Evolutionary conservation across 148 eudicot species (phyloP).

Genomic region (Fallopia convolvulus): DNA sequence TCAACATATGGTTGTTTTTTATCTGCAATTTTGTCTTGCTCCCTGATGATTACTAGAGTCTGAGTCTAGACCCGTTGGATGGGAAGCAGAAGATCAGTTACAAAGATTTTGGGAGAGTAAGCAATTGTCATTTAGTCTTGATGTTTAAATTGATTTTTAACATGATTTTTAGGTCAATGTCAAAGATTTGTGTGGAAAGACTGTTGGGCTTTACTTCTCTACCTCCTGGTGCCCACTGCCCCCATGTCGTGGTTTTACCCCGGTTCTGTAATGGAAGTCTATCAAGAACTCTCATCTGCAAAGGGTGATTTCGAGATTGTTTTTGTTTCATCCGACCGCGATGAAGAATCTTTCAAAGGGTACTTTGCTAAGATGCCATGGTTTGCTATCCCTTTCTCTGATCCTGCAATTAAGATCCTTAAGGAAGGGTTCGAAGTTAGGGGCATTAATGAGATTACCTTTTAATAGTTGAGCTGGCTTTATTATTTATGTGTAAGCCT

Average conservation of each 20-base stretch:
- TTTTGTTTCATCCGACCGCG: slow-evolving; percentile 37
- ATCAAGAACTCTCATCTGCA: slow-evolving; percentile 29
- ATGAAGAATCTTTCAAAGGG: slow-evolving; percentile 33
- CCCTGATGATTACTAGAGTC: not conserved
- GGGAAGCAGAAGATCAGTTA: not conserved
- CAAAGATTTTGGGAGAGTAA: not conserved
- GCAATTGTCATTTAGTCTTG: not conserved
- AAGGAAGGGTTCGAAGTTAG: slow-evolving; percentile 27
- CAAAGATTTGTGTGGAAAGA: slow-evolving; percentile 31
- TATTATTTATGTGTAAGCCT: too few relatives aligned
- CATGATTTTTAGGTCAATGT: slow-evolving; percentile 31
- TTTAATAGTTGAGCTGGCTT: too few relatives aligned
- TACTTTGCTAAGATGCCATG: slow-evolving; percentile 56
- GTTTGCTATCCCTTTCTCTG: slow-evolving; percentile 46
- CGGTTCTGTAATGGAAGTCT: slow-evolving; percentile 27
- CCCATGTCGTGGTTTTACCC: slow-evolving; percentile 49
- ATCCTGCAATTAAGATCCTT: slow-evolving; percentile 22
- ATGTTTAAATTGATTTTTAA: not conserved
- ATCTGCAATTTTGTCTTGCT: not conserved
- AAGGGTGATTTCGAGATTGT: slow-evolving; percentile 42
- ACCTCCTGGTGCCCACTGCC: slow-evolving; percentile 62
- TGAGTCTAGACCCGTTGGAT: not conserved
- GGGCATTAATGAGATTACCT: too few relatives aligned
- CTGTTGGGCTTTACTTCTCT: slow-evolving; percentile 43
- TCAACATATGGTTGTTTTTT: too few relatives aligned